phyloP scores from a whole-genome alignment of 139 green algal species.

The Chlorella sp. region DNA sequence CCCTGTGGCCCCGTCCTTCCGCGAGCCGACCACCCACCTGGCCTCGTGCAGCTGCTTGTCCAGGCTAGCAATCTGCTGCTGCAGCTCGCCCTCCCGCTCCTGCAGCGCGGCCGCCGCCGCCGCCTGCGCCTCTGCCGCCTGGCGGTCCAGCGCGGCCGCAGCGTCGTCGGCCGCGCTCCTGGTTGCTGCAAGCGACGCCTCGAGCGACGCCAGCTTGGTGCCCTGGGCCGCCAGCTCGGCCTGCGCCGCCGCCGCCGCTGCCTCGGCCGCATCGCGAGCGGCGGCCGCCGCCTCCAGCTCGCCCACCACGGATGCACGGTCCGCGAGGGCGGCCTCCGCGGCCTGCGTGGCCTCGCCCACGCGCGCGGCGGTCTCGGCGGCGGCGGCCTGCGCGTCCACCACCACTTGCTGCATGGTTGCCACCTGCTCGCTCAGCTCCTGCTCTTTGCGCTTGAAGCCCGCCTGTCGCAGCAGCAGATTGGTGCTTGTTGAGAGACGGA shows the following conservation, averaged over 20 bases:
- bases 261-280: conserved; percentile 3
- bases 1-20: too few species aligned
- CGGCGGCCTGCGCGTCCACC: conserved; percentile 4
- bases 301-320: background rate
- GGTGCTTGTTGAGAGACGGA: too few species aligned
- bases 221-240: conserved; percentile 9
- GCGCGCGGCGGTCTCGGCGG: background rate
- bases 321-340: conserved; percentile 4
- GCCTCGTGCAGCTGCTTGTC: conserved; percentile 6
- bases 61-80: background rate
- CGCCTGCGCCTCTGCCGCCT: background rate
- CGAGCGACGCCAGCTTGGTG: conserved; percentile 7
- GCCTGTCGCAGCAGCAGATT: conserved; percentile 24
- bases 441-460: conserved; percentile 39
- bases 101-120: background rate
- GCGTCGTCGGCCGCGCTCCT: background rate
- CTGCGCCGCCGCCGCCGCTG: conserved; percentile 1
- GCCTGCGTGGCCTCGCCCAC: conserved; percentile 19
- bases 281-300: background rate
- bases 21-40: conserved; percentile 1
- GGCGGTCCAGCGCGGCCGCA: background rate
- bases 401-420: conserved; percentile 6
- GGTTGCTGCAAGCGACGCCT: conserved; percentile 12
- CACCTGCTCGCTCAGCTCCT: conserved; percentile 12
- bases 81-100: background rate